Base-by-base conservation (phyloP, 257 asterid genomes). In the Perilla frutescens region DNA sequence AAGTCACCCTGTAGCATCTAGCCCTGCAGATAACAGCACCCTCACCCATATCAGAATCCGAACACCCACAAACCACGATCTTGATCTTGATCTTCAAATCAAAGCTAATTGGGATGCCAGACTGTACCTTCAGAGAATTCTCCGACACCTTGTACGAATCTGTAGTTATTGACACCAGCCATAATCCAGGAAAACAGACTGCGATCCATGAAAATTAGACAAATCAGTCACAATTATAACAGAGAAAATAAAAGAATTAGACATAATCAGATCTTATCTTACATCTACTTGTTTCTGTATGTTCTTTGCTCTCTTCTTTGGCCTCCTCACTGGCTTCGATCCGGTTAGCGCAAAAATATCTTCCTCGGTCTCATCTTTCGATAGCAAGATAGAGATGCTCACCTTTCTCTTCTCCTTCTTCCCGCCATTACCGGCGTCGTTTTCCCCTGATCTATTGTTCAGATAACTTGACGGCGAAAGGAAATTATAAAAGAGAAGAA, bases 101-200 rank as follows among this genome's bases (percentile, higher is more conserved):
- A 44, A 39, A 55, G 61, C 37, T 29, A 69, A 31, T 41, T 48
- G 29, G 11, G n/a, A 6, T 5, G 53, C 12, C 49, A 56, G 67
- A 63, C 66, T 34, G 72, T 76, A 84, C 97, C 97, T 91, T 91
- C 36, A 78, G 73, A 48, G 78, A 77, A 75, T 78, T 81, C 62
- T 84, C 88, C 69, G 88, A 79, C 5, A 91, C 97, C 77, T 83
- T 87, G 84, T 91, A 89, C 0, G 92, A 83, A 75, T 87, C 92
- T 1, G 84, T 87, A 31, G 83, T 87, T 56, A 91, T 80, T 10
- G 88, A 80, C 10, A 82, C 75, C 74, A 91, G 82, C 93, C 96
- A 86, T 45, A 81, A 50, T 53, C 97, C 97, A 63, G 97, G 64
- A 76, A 86, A 48, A 83, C 75, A 68, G 34, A 39, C 97, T 91